Base-by-base conservation (phyloP, 441 rosid species). In the Populus hybrid region DNA sequence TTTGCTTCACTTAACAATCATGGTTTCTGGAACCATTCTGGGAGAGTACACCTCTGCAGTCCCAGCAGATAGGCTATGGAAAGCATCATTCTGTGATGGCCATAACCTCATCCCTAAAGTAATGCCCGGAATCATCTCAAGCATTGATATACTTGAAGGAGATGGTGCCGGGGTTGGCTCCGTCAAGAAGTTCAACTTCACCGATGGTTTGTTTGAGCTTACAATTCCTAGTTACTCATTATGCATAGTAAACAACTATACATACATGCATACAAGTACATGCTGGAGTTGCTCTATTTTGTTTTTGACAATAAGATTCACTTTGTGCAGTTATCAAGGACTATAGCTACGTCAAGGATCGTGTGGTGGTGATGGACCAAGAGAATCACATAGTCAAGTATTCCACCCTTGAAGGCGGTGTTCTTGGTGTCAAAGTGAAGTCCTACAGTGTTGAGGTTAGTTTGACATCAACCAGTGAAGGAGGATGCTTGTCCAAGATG, bases 361-460 rank as follows among this genome's bases (percentile, higher is more conserved):
- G 67, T 9, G 53, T 71, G 18, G 66, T 65, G 50, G 35, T 46
- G 40, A 65, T 71, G 71, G 67, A 77, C 35, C 12, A 32, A 2
- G 66, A 40, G 71, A 65, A 71, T 40, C 46, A 71, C 42, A 40
- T 21, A 50, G 42, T 71, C 67, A 65, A 14, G 66, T 77, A 65
- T 30, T 76, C 69, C 2, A 64, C 63, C 42, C 70, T 61, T 24
- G 75, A 36, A 38, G 79, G 79, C 1, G 79, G 75, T 10, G 42
- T 71, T 63, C 64, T 77, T 40, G 75, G 79, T n/a, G 4, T 77
- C 11, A 77, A 63, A 42, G 70, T 77, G 75, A 77, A 42, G 21
- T 70, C 75, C n/a, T 63, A 28, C n/a, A 63, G 18, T 26, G 75
- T 63, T n/a, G 75, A 71, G 50, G 2, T 71, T 67, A 10, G 18